These are phyloP conservation scores for Colletotrichum viniferum DNA, from an alignment of 2,329 filamentous ascomycete species.

Conservation along the genomic window DNA sequence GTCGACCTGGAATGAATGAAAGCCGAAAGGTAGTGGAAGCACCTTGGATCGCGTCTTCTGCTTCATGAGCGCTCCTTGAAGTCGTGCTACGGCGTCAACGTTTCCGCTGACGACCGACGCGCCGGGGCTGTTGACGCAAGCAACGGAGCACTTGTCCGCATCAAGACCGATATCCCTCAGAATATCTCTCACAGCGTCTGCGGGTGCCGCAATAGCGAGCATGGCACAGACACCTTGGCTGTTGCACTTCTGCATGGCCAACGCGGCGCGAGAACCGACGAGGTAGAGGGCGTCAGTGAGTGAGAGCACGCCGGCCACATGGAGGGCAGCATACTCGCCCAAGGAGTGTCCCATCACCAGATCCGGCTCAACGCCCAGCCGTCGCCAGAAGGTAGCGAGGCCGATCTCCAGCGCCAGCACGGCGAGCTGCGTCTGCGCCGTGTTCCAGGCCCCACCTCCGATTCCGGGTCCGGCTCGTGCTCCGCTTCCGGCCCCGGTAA, in stretches of 20 bases:
- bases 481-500: slow-evolving; percentile 26
- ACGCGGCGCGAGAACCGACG: slow-evolving; percentile 61
- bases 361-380: slow-evolving; percentile 30
- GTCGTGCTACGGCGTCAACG: background rate
- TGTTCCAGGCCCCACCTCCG: background rate
- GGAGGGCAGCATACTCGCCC: slow-evolving; percentile 38
- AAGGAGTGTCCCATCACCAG: slow-evolving; percentile 39
- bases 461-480: background rate
- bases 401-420: slow-evolving; percentile 37
- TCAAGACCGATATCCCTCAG: background rate
- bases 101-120: slow-evolving; percentile 66
- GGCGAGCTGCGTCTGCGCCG: slow-evolving; percentile 37
- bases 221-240: background rate
- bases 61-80: background rate
- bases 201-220: background rate
- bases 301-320: slow-evolving; percentile 32
- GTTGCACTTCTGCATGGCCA: slow-evolving; percentile 40
- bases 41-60: slow-evolving; percentile 31
- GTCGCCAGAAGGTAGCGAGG: slow-evolving; percentile 33
- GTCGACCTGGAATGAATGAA: slow-evolving; percentile 42
- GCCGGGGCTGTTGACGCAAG: slow-evolving; percentile 69
- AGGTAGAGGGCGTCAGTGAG: slow-evolving; percentile 55
- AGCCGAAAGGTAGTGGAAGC: slow-evolving; percentile 40
- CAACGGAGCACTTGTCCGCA: background rate
- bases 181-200: background rate